phyloP scores from a whole-genome alignment of 495 filamentous ascomycete genomes.

The Daldinia concentrica region DNA sequence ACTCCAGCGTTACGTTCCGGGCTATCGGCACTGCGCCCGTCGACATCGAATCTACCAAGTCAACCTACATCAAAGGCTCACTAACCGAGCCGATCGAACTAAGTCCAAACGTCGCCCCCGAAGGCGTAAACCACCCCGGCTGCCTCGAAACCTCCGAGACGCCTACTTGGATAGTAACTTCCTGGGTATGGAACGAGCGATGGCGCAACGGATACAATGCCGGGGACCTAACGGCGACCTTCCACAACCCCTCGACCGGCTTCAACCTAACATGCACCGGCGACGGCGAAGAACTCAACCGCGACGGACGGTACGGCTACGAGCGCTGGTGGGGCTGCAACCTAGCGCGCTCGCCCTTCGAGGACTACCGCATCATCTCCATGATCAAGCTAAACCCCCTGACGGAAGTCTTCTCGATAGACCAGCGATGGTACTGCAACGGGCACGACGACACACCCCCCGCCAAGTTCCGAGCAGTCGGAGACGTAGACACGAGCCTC shows the following conservation, averaged over 20 bases:
- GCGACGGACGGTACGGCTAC: slow-evolving; percentile 28
- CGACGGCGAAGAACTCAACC: slow-evolving; percentile 36
- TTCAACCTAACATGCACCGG: slow-evolving; percentile 30
- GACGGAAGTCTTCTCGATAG: slow-evolving; percentile 28
- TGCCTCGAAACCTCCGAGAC: slow-evolving; percentile 31
- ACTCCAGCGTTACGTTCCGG: slow-evolving; percentile 25
- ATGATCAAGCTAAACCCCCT: slow-evolving; percentile 32
- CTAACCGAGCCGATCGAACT: slow-evolving; percentile 33
- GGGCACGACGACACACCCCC: slow-evolving; percentile 18
- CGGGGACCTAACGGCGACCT: slow-evolving; percentile 27
- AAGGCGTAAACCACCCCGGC: slow-evolving; percentile 35
- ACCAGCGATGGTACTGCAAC: slow-evolving; percentile 37
- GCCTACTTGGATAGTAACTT: slow-evolving; percentile 33
- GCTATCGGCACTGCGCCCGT: slow-evolving; percentile 22
- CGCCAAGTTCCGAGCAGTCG: slow-evolving; percentile 19
- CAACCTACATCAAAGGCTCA: slow-evolving; percentile 26
- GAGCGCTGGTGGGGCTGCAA: slow-evolving; percentile 36
- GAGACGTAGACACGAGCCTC: slow-evolving; percentile 10
- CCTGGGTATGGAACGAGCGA: slow-evolving; percentile 37
- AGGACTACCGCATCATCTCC: slow-evolving; percentile 15
- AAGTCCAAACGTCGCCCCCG: slow-evolving; percentile 38
- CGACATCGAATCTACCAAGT: slow-evolving; percentile 6
- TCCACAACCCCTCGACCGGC: slow-evolving; percentile 27
- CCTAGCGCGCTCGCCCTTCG: slow-evolving; percentile 12
- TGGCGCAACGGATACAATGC: slow-evolving; percentile 19